Evolutionary conservation across 2,329 filamentous ascomycete species (phyloP).

Genomic region (Aureobasidium subglaciale): DNA sequence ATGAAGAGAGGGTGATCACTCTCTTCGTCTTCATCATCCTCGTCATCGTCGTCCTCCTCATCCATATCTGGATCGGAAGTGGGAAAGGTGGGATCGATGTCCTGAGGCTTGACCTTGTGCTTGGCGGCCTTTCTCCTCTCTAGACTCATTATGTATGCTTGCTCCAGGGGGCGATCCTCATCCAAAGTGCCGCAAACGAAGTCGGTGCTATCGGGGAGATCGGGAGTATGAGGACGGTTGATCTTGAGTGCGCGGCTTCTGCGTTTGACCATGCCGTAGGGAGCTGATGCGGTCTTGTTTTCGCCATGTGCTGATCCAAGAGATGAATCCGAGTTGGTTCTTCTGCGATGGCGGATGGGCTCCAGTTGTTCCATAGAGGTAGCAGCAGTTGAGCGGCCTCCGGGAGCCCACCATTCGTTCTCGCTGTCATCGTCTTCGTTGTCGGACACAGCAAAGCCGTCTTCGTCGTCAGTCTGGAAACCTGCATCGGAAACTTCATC

Average conservation of each 20-base stretch:
- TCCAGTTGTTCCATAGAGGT: conserved; percentile 48
- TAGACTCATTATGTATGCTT: conserved; percentile 80
- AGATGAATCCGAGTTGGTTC: conserved; percentile 43
- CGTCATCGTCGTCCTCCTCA: conserved; percentile 60
- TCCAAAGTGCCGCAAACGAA: conserved; percentile 98
- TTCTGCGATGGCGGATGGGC: conserved; percentile 41
- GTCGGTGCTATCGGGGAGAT: conserved; percentile 93
- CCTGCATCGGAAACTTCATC: conserved; percentile 52
- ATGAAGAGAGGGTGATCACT: conserved; percentile 65
- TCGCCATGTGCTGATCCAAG: conserved; percentile 39
- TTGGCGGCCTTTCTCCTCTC: conserved; percentile 76
- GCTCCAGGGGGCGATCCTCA: conserved; percentile 89
- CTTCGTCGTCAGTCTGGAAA: conserved; percentile 74
- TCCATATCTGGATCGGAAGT: conserved; percentile 84
- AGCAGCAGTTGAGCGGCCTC: conserved; percentile 43
- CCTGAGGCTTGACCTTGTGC: conserved; percentile 79
- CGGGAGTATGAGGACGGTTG: conserved; percentile 42
- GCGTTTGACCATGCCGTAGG: conserved; percentile 33
- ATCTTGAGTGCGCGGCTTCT: conserved; percentile 27
- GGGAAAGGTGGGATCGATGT: conserved; percentile 95
- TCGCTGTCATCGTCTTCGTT: conserved; percentile 61
- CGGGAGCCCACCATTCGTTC: conserved; percentile 61
- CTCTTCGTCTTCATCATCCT: conserved; percentile 39
- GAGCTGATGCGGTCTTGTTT: not conserved
- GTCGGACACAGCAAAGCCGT: conserved; percentile 63